A percentile compares a stretch with the other conserved stretches of the same genome.
These are phyloP conservation scores for Porphyrellus cyaneotinctus DNA, from an alignment of 768 basidiomycete species.

Conservation along the genomic window DNA sequence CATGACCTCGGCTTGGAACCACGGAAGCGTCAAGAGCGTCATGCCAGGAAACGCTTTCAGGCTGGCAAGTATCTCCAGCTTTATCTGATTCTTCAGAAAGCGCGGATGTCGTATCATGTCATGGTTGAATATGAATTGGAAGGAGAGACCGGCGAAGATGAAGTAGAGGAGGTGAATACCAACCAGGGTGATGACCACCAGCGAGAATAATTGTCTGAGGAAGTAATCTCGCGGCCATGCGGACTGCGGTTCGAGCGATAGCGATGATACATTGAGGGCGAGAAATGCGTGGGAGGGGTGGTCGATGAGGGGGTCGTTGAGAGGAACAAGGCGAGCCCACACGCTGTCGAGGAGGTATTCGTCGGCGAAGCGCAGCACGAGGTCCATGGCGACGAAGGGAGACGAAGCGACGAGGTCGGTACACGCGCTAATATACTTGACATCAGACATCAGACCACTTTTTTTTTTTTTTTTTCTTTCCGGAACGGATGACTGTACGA, in stretches of 20 bases:
- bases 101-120: constrained; percentile 94
- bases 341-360: constrained; percentile 68
- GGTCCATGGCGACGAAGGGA: constrained; percentile 58
- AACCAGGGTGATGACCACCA: constrained; percentile 65
- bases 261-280: constrained; percentile 37
- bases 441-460: constrained; percentile 31
- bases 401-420: not conserved
- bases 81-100: constrained; percentile 86
- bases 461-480: constrained; percentile 18
- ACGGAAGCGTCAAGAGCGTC: constrained; percentile 82
- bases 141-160: constrained; percentile 80
- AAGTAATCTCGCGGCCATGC: constrained; percentile 86
- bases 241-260: constrained; percentile 42
- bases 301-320: constrained; percentile 41
- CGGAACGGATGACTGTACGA: not conserved
- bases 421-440: not conserved
- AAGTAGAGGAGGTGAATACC: constrained; percentile 89
- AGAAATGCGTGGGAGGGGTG: constrained; percentile 23
- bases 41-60: constrained; percentile 79
- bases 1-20: constrained; percentile 90
- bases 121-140: constrained; percentile 85
- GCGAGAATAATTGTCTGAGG: constrained; percentile 71
- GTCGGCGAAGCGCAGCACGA: constrained; percentile 67
- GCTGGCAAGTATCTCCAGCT: constrained; percentile 70
- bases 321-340: constrained; percentile 75